Conservation (phyloP, 805 yeast species). For the Cyberlindnera xishuangbannaensis region DNA sequence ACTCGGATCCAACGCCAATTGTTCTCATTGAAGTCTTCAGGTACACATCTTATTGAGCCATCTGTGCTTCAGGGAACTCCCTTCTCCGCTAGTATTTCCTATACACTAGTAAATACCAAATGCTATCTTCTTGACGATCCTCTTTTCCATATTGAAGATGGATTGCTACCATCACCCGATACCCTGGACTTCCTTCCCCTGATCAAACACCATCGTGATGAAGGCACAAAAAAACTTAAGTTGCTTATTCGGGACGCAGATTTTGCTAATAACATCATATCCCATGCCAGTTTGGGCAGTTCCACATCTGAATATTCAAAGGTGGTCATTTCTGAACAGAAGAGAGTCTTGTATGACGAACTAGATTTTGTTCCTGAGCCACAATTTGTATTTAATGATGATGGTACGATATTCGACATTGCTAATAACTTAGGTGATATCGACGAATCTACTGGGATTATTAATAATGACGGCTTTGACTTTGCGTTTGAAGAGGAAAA, state of each 20-base stretch:
- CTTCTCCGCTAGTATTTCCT: background rate
- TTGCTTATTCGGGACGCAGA: constrained; percentile 14
- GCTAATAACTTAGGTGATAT: background rate
- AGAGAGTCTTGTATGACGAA: constrained; percentile 8
- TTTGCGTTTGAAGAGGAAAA: background rate
- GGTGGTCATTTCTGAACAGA: too few relatives aligned
- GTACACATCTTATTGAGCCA: constrained; percentile 8
- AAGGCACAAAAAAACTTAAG: constrained; percentile 1
- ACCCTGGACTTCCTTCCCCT: constrained; percentile 16
- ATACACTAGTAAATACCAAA: constrained; percentile 2
- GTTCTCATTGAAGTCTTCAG: constrained; percentile 2
- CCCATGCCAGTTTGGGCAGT: constrained; percentile 5
- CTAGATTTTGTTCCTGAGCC: constrained; percentile 16
- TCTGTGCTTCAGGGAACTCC: constrained; percentile 5
- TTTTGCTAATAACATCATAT: constrained; percentile 14
- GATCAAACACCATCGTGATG: background rate
- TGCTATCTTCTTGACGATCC: constrained; percentile 34
- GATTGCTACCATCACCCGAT: constrained; percentile 24
- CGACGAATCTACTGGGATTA: background rate
- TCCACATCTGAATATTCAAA: background rate
- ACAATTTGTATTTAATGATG: constrained; percentile 24
- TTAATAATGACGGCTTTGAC: constrained; percentile 4
- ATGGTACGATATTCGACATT: constrained; percentile 20
- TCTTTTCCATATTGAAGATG: constrained; percentile 29
- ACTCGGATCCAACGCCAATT: constrained; percentile 23